Conservation (phyloP, 805 yeast genomes). For the Starmerella lactis-condensi region DNA sequence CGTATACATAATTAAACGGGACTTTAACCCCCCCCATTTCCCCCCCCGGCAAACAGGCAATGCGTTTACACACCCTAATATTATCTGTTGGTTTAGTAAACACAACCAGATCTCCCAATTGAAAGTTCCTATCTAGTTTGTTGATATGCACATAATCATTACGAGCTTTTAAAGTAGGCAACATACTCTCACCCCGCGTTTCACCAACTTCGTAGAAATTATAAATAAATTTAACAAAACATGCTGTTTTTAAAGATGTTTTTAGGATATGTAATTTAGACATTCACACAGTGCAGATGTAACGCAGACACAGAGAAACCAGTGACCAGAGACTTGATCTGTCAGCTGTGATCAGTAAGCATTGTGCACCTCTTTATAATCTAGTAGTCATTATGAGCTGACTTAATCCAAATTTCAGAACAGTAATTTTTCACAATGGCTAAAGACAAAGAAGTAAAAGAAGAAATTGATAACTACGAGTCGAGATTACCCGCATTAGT, state of each 20-base stretch:
- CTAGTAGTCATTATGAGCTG: not conserved
- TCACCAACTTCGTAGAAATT: constrained; percentile 57
- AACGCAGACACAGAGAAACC: not conserved
- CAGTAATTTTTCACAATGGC: constrained; percentile 7
- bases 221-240: too few relatives aligned
- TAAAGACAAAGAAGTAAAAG: constrained; percentile 13
- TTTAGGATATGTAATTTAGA: too few relatives aligned
- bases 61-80: constrained; percentile 75
- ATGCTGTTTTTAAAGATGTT: too few relatives aligned
- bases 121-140: constrained; percentile 51
- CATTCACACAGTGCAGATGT: too few relatives aligned
- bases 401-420: too few relatives aligned
- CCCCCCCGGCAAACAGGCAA: constrained; percentile 95
- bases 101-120: constrained; percentile 74
- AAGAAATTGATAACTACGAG: constrained; percentile 53
- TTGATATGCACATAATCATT: constrained; percentile 67
- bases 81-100: constrained; percentile 75
- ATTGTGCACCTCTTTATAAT: not conserved
- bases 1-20: constrained; percentile 93
- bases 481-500: constrained; percentile 74
- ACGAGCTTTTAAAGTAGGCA: constrained; percentile 62
- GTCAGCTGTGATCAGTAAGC: not conserved
- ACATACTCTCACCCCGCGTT: constrained; percentile 87
- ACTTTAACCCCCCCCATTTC: constrained; percentile 49
- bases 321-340: not conserved